Evolutionary conservation across 192 early-diverging fungal genomes (phyloP).

Genomic region (Rhizophlyctis rosea): DNA sequence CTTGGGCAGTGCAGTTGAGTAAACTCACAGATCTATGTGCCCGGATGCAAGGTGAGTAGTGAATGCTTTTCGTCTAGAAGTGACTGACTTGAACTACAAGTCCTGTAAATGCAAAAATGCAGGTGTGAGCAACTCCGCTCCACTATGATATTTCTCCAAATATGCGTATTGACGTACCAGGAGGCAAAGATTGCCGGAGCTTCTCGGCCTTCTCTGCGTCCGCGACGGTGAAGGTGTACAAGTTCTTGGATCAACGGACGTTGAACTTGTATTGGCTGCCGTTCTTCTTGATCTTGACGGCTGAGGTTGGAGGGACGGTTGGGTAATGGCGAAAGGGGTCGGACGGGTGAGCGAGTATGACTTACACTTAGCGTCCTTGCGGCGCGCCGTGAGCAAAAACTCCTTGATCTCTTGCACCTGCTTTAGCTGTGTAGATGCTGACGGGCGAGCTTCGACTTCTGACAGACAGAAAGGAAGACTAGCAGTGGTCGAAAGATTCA

Average conservation of each 20-base stretch:
- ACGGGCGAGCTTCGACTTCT: too few relatives aligned
- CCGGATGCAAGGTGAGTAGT: too few relatives aligned
- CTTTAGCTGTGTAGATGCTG: slow-evolving; percentile 77
- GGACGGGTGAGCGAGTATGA: slow-evolving; percentile 6
- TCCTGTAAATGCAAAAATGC: too few relatives aligned
- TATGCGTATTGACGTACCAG: slow-evolving; percentile 69
- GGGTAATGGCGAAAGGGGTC: background rate
- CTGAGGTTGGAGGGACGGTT: slow-evolving; percentile 36
- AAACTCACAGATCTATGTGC: too few relatives aligned
- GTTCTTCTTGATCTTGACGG: slow-evolving; percentile 96
- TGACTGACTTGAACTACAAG: too few relatives aligned
- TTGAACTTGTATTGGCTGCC: slow-evolving; percentile 93
- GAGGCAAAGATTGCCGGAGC: slow-evolving; percentile 92
- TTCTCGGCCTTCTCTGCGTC: slow-evolving; percentile 95
- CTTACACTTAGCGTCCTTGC: slow-evolving; percentile 91
- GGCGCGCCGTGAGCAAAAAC: slow-evolving; percentile 91
- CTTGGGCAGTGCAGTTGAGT: too few relatives aligned
- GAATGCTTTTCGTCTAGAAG: too few relatives aligned
- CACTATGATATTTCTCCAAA: too few relatives aligned
- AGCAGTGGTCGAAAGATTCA: too few relatives aligned
- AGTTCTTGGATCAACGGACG: slow-evolving; percentile 96
- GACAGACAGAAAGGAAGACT: too few relatives aligned
- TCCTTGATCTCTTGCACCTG: slow-evolving; percentile 97
- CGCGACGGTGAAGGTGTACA: slow-evolving; percentile 95
- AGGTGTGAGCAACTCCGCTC: too few relatives aligned